Base-by-base conservation (phyloP, 1,139 yeast genomes). In the Zygoascus sp. region DNA sequence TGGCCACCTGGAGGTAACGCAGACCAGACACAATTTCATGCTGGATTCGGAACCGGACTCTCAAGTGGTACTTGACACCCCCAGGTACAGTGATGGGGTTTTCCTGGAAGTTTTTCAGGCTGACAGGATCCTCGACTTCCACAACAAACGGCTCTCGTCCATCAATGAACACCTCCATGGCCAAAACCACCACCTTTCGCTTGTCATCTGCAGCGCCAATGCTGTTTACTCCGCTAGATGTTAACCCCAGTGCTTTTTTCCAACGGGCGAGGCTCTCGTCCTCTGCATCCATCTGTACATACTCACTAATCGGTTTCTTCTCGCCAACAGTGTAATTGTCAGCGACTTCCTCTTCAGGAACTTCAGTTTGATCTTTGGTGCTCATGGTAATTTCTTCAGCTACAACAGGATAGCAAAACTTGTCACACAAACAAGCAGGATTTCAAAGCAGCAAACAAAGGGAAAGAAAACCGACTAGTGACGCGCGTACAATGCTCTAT, bases 21-120 rank as follows among this genome's bases (percentile, higher is more conserved):
- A 90, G 76, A 0, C 97, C 97, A 4, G 97, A 88, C 57, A 90
- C 83, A 57, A 89, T 87, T 62, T 86, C 95, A 62, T 86, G 94
- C 67, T 89, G 97, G 35, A 90, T 84, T 57, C 90, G 78, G 69
- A 89, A 90, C 59, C 79, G 82, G 60, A 88, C 79, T 50, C 74
- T 78, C 61, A 88, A 73, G 60, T 80, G 83, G 67, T 88, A 89
- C 41, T 80, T 70, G 27, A 94, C 75, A 57, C 80, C 82, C 61
- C 89, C 97, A 66, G 85, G 85, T 63, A 90, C 82, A 60, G 75
- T 73, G 64, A 85, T 81, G 52, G 81, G 78, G 59, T 83, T 76
- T 50, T 76, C 79, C 43, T 72, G 72, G 60, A 73, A 76, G 28
- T 51, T 48, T 44, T 61, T 60, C 35, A 66, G 46, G 2, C 58